Percentiles rank a stretch among this genome's conserved stretches.
These are phyloP conservation scores for Apostasia ramifera DNA, from an alignment of 106 monocot genomes.

Conservation along the genomic window DNA sequence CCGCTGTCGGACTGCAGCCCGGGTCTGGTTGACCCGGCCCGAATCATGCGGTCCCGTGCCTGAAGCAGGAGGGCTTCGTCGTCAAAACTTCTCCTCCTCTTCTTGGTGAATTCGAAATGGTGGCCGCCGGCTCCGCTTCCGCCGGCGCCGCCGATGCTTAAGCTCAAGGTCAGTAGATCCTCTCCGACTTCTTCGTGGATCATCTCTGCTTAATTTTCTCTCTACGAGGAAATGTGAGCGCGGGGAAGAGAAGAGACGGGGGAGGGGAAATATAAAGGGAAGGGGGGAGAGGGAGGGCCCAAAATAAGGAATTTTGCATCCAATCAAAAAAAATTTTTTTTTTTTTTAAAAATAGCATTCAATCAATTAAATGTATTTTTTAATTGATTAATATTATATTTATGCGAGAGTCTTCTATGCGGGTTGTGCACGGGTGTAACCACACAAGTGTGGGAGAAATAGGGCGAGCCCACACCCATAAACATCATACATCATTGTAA, in stretches of 20 bases:
- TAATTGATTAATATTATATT: too few species aligned
- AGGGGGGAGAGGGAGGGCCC: not conserved
- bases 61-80: constrained; percentile 20
- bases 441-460: too few species aligned
- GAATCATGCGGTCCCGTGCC: constrained; percentile 30
- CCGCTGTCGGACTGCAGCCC: constrained; percentile 9
- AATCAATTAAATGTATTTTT: too few species aligned
- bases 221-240: not conserved
- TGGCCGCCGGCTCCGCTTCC: not conserved
- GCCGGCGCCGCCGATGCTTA: constrained; percentile 16
- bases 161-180: constrained; percentile 32
- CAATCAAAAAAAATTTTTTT: too few species aligned
- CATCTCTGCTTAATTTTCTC: not conserved
- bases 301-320: too few species aligned
- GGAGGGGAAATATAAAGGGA: constrained; percentile 3
- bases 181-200: constrained; percentile 34
- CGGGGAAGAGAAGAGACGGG: not conserved
- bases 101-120: constrained; percentile 5
- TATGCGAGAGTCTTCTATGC: too few species aligned
- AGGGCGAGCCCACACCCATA: too few species aligned
- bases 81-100: constrained; percentile 21
- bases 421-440: too few species aligned
- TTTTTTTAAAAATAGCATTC: too few species aligned
- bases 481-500: too few species aligned
- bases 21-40: not conserved